Evolutionary conservation across 225 moss, liverwort and hornwort species (phyloP).

Genomic region (Anthoceros angustus): DNA sequence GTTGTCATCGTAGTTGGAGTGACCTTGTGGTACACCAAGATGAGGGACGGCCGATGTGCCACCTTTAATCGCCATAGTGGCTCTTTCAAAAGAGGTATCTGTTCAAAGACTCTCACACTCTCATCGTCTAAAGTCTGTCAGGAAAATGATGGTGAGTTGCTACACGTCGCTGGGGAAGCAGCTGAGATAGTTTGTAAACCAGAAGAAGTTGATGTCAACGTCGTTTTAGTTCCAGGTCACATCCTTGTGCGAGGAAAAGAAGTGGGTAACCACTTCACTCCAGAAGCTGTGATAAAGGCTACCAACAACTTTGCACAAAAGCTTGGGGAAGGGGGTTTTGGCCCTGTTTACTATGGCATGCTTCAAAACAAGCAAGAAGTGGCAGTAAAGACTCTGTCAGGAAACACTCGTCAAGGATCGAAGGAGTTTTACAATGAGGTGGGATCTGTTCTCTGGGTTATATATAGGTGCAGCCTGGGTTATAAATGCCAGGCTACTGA

Average conservation of each 20-base stretch:
- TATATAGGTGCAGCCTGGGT: not conserved
- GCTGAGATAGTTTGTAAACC: no score
- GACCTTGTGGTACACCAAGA: not conserved
- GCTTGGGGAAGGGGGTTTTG: conserved; percentile 12
- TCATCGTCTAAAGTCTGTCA: no score
- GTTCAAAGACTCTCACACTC: no score
- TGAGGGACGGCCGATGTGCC: not conserved
- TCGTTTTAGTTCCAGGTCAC: not conserved
- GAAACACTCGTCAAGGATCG: conserved; percentile 5
- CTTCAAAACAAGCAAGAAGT: conserved; percentile 8
- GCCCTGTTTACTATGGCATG: conserved; percentile 10
- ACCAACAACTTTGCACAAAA: not conserved
- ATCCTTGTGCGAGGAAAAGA: not conserved
- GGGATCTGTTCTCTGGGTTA: not conserved
- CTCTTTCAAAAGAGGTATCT: no score
- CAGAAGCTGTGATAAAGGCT: not conserved
- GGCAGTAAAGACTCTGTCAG: conserved; percentile 8
- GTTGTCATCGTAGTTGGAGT: not conserved
- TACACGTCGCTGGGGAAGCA: no score
- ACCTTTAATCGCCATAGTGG: no score
- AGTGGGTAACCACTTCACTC: not conserved
- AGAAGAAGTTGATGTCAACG: no score
- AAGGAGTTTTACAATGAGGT: conserved; percentile 12
- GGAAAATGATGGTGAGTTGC: no score
- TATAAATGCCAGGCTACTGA: not conserved